Conservation (phyloP, 2,329 filamentous ascomycete genomes). For the Metarhizium rileyi region DNA sequence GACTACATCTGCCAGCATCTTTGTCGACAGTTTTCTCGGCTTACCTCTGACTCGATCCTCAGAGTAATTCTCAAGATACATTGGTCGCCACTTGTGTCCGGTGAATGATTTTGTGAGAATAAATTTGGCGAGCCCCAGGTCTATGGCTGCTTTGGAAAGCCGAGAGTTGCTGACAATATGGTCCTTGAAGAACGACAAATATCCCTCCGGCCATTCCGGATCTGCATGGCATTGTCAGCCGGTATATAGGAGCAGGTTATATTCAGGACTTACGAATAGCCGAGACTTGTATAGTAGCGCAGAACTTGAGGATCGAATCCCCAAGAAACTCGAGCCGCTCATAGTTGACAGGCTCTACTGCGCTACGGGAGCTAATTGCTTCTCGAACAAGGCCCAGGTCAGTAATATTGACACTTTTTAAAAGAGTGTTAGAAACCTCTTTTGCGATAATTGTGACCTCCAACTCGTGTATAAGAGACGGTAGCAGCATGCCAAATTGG, state of each 20-base stretch:
- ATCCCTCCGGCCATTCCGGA: slow-evolving; percentile 64
- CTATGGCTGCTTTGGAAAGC: slow-evolving; percentile 55
- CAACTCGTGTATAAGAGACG: slow-evolving; percentile 62
- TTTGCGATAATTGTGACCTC: slow-evolving; percentile 55
- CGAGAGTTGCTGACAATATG: slow-evolving; percentile 63
- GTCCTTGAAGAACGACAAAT: slow-evolving; percentile 59
- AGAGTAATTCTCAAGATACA: slow-evolving; percentile 37
- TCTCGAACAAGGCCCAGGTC: slow-evolving; percentile 49
- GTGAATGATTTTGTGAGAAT: slow-evolving; percentile 62
- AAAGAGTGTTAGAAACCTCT: slow-evolving; percentile 35
- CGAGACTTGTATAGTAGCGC: slow-evolving; percentile 54
- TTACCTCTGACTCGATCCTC: slow-evolving; percentile 3
- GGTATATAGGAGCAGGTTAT: background rate
- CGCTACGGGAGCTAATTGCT: slow-evolving; percentile 59
- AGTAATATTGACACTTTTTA: slow-evolving; percentile 36
- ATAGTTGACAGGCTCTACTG: slow-evolving; percentile 57
- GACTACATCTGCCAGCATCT: slow-evolving; percentile 77
- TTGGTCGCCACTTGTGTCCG: slow-evolving; percentile 60
- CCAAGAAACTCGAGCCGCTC: slow-evolving; percentile 82
- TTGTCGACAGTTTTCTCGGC: slow-evolving; percentile 50
- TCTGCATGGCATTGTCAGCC: slow-evolving; percentile 30
- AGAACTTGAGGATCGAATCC: slow-evolving; percentile 72
- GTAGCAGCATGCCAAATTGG: slow-evolving; percentile 53
- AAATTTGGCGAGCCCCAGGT: slow-evolving; percentile 58
- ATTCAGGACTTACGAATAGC: slow-evolving; percentile 34